phyloP scores from a whole-genome alignment of 2,329 filamentous ascomycete species.

The Fusarium torreyae region DNA sequence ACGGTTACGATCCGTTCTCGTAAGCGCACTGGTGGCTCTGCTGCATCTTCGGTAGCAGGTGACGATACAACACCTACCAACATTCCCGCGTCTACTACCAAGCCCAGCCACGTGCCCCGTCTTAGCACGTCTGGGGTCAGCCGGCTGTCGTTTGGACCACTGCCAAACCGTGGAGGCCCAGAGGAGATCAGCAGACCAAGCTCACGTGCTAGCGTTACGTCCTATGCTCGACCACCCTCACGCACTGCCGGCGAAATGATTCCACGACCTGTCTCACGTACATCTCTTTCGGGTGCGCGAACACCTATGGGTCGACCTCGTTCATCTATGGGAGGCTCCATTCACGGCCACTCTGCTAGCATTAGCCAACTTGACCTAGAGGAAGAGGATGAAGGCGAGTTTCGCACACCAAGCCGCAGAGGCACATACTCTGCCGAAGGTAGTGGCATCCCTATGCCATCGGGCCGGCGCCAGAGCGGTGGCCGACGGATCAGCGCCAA shows the following conservation, averaged over 20 bases:
- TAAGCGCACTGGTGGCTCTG: slow-evolving; percentile 75
- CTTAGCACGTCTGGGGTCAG: slow-evolving; percentile 75
- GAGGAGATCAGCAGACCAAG: slow-evolving; percentile 73
- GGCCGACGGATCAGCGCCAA: slow-evolving; percentile 60
- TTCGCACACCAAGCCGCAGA: slow-evolving; percentile 69
- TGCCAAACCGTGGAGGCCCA: slow-evolving; percentile 68
- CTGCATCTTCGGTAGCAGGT: slow-evolving; percentile 64
- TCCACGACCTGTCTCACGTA: slow-evolving; percentile 75
- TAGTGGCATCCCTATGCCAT: slow-evolving; percentile 65
- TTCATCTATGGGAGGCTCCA: slow-evolving; percentile 78
- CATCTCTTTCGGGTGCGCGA: slow-evolving; percentile 72
- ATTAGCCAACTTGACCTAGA: slow-evolving; percentile 69
- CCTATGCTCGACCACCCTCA: slow-evolving; percentile 68
- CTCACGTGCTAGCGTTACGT: slow-evolving; percentile 77
- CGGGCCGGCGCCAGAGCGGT: slow-evolving; percentile 61
- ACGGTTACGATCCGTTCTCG: slow-evolving; percentile 77
- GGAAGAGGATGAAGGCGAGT: slow-evolving; percentile 59
- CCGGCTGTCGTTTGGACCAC: slow-evolving; percentile 74
- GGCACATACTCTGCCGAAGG: slow-evolving; percentile 67
- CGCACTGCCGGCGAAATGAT: slow-evolving; percentile 65
- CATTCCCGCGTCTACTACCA: slow-evolving; percentile 55
- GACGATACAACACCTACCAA: slow-evolving; percentile 68
- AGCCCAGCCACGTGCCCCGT: slow-evolving; percentile 68
- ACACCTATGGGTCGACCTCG: slow-evolving; percentile 79
- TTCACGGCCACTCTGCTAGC: slow-evolving; percentile 71